Evolutionary conservation across 768 basidiomycete species (phyloP), one percentile per base, ranked within the genome.

Genomic region (Daedaleopsis nitida): DNA sequence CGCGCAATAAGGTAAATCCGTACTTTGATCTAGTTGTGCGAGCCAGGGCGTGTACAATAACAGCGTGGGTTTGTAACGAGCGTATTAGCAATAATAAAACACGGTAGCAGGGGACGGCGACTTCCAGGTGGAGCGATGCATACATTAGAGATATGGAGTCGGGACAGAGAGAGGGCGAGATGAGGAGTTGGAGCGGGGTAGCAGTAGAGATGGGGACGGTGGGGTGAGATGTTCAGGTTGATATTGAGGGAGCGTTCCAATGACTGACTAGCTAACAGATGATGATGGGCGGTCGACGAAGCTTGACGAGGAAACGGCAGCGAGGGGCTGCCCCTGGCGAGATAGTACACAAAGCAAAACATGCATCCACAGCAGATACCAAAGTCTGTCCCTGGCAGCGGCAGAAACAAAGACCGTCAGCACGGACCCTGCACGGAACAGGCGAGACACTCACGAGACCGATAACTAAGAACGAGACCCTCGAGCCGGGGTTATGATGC

Each of bases 321-420:
- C 19, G 42, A 43, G 42, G 23, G n/a, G n/a, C 42, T 3, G 43
- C n/a, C 52, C 51, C 39, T 51, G 54, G 42, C 55, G 55, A 37
- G 50, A 39, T 63, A 55, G 39, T 64, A 64, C 62, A 64, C 58
- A 64, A 56, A 59, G 58, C 62, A 59, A 59, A 55, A 55, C 62
- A 64, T 64, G 62, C 62, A 59, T 59, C 62, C 62, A 64, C 39
- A 64, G 62, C 62, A 64, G 52, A 58, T 21, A 57, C 59, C 45
- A 57, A 44, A 54, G 54, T 57, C 44, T 61, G 34, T 11, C 1
- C n/a, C n/a, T n/a, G n/a, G n/a, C n/a, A n/a, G n/a, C n/a, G 9
- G 12, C 21, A 21, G 16, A 27, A 23, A 8, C 24, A 8, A 39
- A 3, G 21, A n/a, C 44, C 53, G 48, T 19, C 42, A 24, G n/a